Evolutionary conservation across 805 yeast genomes (phyloP).

Genomic region (Gaillardinia entomophila): DNA sequence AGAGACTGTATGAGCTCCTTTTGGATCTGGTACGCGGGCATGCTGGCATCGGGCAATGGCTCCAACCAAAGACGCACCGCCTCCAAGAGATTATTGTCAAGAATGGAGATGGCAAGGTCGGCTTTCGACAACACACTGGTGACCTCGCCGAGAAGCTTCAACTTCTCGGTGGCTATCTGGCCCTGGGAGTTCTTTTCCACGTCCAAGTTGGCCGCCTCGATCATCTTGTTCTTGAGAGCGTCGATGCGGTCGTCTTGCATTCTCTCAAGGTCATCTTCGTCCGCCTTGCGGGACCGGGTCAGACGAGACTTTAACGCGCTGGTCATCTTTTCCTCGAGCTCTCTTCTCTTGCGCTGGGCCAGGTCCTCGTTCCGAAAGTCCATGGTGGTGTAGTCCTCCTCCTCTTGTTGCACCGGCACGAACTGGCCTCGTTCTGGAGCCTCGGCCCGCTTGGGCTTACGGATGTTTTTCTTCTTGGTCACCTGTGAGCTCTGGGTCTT

Average conservation of each 20-base stretch:
- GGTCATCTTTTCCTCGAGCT: conserved; percentile 76
- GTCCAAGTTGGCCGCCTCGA: conserved; percentile 75
- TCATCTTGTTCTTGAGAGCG: conserved; percentile 81
- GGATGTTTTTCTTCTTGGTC: conserved; percentile 24
- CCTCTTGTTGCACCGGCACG: conserved; percentile 1
- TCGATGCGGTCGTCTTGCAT: conserved; percentile 91
- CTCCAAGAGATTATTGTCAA: conserved; percentile 89
- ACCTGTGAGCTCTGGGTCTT: conserved; percentile 9
- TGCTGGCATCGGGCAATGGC: conserved; percentile 94
- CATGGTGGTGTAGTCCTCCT: conserved; percentile 4
- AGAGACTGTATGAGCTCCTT: conserved; percentile 75
- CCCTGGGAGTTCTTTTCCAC: conserved; percentile 56
- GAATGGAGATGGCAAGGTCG: conserved; percentile 81
- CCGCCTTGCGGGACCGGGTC: conserved; percentile 59
- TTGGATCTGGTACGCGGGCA: conserved; percentile 97
- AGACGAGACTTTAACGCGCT: conserved; percentile 64
- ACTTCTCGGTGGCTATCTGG: conserved; percentile 68
- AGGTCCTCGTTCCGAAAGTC: conserved; percentile 30
- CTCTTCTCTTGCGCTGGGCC: conserved; percentile 51
- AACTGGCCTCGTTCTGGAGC: background rate
- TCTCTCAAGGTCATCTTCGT: conserved; percentile 90
- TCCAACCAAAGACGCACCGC: conserved; percentile 96
- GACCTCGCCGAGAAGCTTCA: conserved; percentile 76
- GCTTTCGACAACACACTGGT: conserved; percentile 71
- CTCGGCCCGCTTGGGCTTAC: conserved; percentile 11